A percentile compares a stretch with the other conserved stretches of the same genome.
Conservation (phyloP, 768 basidiomycete species). For the Lactarius trivialis region DNA sequence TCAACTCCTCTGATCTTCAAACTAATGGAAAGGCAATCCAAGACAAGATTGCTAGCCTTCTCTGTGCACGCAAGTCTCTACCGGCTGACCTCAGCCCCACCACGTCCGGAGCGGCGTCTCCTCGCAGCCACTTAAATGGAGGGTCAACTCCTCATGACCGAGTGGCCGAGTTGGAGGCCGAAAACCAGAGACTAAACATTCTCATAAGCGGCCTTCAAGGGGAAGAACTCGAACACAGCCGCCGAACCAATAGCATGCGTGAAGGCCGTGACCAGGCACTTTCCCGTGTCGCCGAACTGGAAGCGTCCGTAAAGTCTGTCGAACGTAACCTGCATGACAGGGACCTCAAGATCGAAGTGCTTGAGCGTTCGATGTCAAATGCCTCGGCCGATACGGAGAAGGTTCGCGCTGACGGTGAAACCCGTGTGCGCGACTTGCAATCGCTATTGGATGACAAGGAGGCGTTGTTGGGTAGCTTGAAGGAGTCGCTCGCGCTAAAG, state of each 20-base stretch:
- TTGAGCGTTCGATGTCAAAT: slow-evolving; percentile 41
- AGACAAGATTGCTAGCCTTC: slow-evolving; percentile 43
- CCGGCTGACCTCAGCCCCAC: slow-evolving; percentile 12
- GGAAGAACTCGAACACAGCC: slow-evolving; percentile 19
- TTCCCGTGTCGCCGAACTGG: slow-evolving; percentile 37
- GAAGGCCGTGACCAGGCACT: slow-evolving; percentile 41
- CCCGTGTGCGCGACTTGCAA: slow-evolving; percentile 37
- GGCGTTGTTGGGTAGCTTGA: slow-evolving; percentile 41
- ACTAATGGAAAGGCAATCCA: slow-evolving; percentile 40
- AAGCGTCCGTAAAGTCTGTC: slow-evolving; percentile 35
- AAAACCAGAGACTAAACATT: slow-evolving; percentile 50
- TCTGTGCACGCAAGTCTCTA: slow-evolving; percentile 29
- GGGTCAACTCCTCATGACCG: slow-evolving; percentile 38
- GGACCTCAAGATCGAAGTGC: slow-evolving; percentile 38
- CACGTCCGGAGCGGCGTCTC: slow-evolving; percentile 18
- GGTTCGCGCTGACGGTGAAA: slow-evolving; percentile 40
- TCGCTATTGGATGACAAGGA: slow-evolving; percentile 41
- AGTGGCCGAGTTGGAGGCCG: slow-evolving; percentile 60
- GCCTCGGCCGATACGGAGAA: slow-evolving; percentile 39
- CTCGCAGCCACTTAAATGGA: slow-evolving; percentile 1
- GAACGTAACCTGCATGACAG: slow-evolving; percentile 42
- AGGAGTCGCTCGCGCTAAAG: slow-evolving; percentile 46
- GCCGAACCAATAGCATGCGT: slow-evolving; percentile 29
- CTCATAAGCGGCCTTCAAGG: slow-evolving; percentile 17
- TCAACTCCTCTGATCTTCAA: slow-evolving; percentile 17